Evolutionary conservation across 768 basidiomycete species (phyloP), one percentile per base, ranked within the genome.

Genomic region (Vararia minispora): DNA sequence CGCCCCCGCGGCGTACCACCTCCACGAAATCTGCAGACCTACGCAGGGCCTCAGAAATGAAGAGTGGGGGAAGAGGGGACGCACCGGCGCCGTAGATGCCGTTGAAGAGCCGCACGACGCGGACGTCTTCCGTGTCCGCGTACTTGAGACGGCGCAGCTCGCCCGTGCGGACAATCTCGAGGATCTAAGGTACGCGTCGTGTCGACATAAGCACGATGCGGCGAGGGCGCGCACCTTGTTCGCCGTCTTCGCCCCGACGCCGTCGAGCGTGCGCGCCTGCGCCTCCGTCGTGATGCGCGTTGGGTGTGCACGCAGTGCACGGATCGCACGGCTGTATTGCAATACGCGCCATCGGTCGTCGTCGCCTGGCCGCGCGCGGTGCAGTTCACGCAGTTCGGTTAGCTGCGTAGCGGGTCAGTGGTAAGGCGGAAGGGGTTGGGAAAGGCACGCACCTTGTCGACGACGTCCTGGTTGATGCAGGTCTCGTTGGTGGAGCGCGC

Each of bases 11-110:
- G 67, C 55, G 53, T 79, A 90, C 78, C 90, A 88, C 48, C 73
- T 60, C 42, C 68, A 69, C 2, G 90, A 86, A 29, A 66, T 79
- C 8, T 62, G 58, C 39, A 65, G 69, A 10, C 89, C 83, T 84
- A 37, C 14, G 18, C 5, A 11, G 22, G 5, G 21, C 24, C 36
- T 24, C 6, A 24, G 13, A n/a, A 22, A 3, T 14, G 13, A 10
- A 7, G 17, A 17, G 10, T 2, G 6, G 10, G 14, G 4, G 10
- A 10, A 28, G 16, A 37, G 2, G 13, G 33, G 39, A 58, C 79
- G 43, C 43, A 76, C 88, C 90, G 41, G 91, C 86, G 23, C 85
- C 88, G 50, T 92, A 92, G 29, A 95, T 80, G 6, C 84, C 82
- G 38, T 72, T 71, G 51, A 94, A 91, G 8, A 76, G 32, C 17